Evolutionary conservation across 495 filamentous ascomycete genomes (phyloP).

Genomic region (Lophium mytilinum): DNA sequence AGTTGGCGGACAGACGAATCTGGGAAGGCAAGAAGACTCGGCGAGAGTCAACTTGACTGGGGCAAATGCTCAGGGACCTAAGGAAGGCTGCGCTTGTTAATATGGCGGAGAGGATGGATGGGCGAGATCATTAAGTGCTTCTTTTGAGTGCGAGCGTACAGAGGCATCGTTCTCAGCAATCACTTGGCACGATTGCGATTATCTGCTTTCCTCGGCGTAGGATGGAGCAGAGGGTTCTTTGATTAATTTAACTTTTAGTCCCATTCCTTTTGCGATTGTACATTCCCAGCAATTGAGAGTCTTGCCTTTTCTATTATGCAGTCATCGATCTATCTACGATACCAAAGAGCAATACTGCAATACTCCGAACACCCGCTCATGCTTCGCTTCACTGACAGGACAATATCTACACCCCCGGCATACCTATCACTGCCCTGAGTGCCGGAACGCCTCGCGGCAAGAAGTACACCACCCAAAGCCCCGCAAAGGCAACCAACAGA

Average conservation of each 20-base stretch:
- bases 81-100: conserved; percentile 91
- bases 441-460: conserved; percentile 58
- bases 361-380: background rate
- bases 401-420: conserved; percentile 54
- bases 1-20: conserved; percentile 38
- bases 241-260: background rate
- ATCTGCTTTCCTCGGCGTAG: background rate
- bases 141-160: background rate
- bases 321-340: conserved; percentile 1
- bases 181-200: no score
- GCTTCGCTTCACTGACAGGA: background rate
- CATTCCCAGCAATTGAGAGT: no score
- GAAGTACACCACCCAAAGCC: conserved; percentile 67
- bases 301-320: no score
- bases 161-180: background rate
- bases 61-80: conserved; percentile 49
- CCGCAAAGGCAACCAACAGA: conserved; percentile 56
- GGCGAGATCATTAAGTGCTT: background rate
- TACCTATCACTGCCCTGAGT: conserved; percentile 58
- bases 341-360: background rate
- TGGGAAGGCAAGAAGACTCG: conserved; percentile 43
- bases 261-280: no score
- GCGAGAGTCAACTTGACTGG: conserved; percentile 64
- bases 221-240: background rate
- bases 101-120: background rate